Conservation (phyloP, 2,329 filamentous ascomycete genomes). For the Arachnopeziza araneosa region DNA sequence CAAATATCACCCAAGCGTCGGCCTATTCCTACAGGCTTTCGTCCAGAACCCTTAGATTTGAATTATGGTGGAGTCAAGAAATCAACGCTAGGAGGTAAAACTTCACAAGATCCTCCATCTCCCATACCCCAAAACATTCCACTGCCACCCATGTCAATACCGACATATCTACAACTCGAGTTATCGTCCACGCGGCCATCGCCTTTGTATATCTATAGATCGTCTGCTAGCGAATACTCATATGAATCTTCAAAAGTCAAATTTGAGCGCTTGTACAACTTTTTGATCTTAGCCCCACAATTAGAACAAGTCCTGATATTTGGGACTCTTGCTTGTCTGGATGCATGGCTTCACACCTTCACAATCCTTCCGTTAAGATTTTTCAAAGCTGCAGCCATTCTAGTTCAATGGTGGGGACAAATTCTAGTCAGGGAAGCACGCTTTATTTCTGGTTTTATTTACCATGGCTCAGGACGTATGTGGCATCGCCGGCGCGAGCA, state of each 20-base stretch:
- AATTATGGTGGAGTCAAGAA: constrained; percentile 13
- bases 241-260: constrained; percentile 93
- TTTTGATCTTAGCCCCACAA: constrained; percentile 72
- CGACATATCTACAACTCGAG: constrained; percentile 60
- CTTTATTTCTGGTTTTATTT: constrained; percentile 72
- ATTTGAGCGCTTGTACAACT: constrained; percentile 85
- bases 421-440: constrained; percentile 65
- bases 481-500: constrained; percentile 56
- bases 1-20: constrained; percentile 27
- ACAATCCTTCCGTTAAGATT: constrained; percentile 92
- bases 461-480: constrained; percentile 71
- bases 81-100: constrained; percentile 7
- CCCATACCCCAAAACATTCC: constrained; percentile 50
- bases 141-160: constrained; percentile 60
- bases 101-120: constrained; percentile 20
- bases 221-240: constrained; percentile 53
- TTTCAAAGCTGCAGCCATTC: constrained; percentile 68
- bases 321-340: constrained; percentile 83
- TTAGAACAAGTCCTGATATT: constrained; percentile 84
- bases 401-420: constrained; percentile 73
- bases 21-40: constrained; percentile 13
- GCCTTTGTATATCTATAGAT: constrained; percentile 60
- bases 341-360: constrained; percentile 95
- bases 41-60: constrained; percentile 26
- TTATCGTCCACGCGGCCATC: constrained; percentile 57